Base-by-base conservation (phyloP, 371 early-diverging fungal genomes). In the Zychaea mexicana region DNA sequence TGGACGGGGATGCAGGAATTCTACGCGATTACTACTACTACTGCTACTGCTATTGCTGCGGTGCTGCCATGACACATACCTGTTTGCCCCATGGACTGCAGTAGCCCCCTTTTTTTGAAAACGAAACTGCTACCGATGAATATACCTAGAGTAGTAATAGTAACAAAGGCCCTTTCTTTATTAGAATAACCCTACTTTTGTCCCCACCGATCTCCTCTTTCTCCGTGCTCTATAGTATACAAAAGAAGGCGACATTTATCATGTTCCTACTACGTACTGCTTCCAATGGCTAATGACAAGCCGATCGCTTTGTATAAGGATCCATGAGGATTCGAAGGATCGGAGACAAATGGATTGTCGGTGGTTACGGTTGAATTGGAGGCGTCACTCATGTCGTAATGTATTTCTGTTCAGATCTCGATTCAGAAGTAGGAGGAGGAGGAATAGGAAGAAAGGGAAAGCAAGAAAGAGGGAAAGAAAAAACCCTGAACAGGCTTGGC, bases 41-140 rank as follows among this genome's bases (percentile, higher is more conserved):
- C 42, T 12, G 12, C 33, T 12, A 33, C 5, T 33, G 5, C 33
- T 33, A 33, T 33, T 8, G 12, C 12, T 33, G 12, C 12, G 33
- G 33, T 8, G 5, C 33, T 8, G 12, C 33, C 12, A 8, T 12
- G 12, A 33, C 5, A 5, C 17, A 19, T 63, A 84, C 85, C 89
- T 69, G 85, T 79, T 64, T 79, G 66, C 10, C 80, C 86, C 60
- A 82, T 84, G 1, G 94, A 87, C 70, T 90, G 82, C 52, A 94
- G 69, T 7, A 97, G 84, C 10, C 96, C 98, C 70, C 90, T 94
- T 77, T 98, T 98, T 71, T 96, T 97, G 58, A 98, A 81, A 33
- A 98, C 93, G 76, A 94, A 95, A 62, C 92, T 90, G 33, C 89
- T 73, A 24, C 98, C 98, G 66, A 97, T 96, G 67, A 97, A 92